Percentiles rank a stretch among this genome's conserved stretches.
Evolutionary conservation across 163 green algal species (phyloP).

Genomic region (Picocystis sp.): DNA sequence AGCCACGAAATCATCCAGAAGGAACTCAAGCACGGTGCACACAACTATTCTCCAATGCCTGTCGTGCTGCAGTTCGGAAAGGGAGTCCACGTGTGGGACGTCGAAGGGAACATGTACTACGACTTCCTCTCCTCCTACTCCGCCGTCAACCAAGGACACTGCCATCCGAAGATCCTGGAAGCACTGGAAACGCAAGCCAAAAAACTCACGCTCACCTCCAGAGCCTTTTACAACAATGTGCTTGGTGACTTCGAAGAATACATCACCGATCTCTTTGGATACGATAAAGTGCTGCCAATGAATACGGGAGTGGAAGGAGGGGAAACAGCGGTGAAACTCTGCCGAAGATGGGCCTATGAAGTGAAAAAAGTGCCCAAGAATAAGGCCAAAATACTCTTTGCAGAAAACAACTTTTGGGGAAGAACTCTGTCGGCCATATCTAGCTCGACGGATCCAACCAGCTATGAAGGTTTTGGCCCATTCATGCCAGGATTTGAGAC

Average conservation of each 20-base stretch:
- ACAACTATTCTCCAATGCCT: slow-evolving; percentile 82
- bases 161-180: slow-evolving; percentile 70
- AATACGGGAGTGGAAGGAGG: slow-evolving; percentile 87
- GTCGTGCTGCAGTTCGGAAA: slow-evolving; percentile 61
- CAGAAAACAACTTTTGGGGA: slow-evolving; percentile 81
- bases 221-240: slow-evolving; percentile 87
- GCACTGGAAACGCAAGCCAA: slow-evolving; percentile 57
- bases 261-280: slow-evolving; percentile 77
- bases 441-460: slow-evolving; percentile 48
- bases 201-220: slow-evolving; percentile 62
- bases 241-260: slow-evolving; percentile 87
- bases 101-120: slow-evolving; percentile 74
- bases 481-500: slow-evolving; percentile 78
- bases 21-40: slow-evolving; percentile 68
- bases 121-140: slow-evolving; percentile 82
- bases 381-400: slow-evolving; percentile 67
- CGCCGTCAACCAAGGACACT: slow-evolving; percentile 86
- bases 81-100: slow-evolving; percentile 73
- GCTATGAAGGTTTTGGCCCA: slow-evolving; percentile 44
- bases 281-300: slow-evolving; percentile 92
- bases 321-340: slow-evolving; percentile 79
- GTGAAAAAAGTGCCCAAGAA: slow-evolving; percentile 76
- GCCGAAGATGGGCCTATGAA: slow-evolving; percentile 73
- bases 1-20: slow-evolving; percentile 37
- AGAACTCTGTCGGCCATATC: slow-evolving; percentile 70